Evolutionary conservation across 495 filamentous ascomycete species (phyloP).

Genomic region (Hypoxylon fragiforme): DNA sequence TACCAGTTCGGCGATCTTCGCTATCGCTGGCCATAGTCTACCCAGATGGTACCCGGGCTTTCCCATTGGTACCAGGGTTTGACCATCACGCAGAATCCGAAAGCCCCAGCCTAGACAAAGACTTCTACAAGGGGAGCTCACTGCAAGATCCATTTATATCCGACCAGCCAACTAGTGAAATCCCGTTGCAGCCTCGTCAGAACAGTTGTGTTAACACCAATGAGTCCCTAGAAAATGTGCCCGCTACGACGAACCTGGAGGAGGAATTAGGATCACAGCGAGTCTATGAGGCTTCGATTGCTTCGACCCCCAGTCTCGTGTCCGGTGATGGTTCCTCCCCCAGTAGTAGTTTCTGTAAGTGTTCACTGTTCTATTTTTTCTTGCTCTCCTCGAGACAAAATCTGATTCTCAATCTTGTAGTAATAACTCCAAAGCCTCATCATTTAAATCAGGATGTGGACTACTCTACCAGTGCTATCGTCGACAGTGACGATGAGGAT

Average conservation of each 20-base stretch:
- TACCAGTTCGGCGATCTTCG: constrained; percentile 20
- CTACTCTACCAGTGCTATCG: constrained; percentile 4
- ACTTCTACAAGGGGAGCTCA: not conserved
- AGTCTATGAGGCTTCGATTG: constrained; percentile 31
- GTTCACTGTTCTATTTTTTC: not conserved
- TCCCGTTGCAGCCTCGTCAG: not conserved
- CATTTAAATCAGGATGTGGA: constrained; percentile 12
- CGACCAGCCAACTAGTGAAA: not conserved
- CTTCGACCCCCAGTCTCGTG: constrained; percentile 45
- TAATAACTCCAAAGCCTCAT: constrained; percentile 33
- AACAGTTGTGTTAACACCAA: not conserved
- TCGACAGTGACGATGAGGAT: constrained; percentile 27
- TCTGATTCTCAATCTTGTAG: constrained; percentile 13
- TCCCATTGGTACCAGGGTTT: constrained; percentile 29
- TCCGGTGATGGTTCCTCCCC: constrained; percentile 42
- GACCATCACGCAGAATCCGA: constrained; percentile 9
- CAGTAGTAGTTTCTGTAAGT: constrained; percentile 39
- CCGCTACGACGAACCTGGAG: not conserved
- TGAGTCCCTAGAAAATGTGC: constrained; percentile 1
- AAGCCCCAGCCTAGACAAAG: not conserved
- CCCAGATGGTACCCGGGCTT: constrained; percentile 27
- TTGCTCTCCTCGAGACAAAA: not conserved
- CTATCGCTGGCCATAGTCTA: constrained; percentile 14
- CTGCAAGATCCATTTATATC: not conserved
- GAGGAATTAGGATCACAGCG: constrained; percentile 5